phyloP scores from a whole-genome alignment of 495 filamentous ascomycete species.

The Penicillium goetzii region DNA sequence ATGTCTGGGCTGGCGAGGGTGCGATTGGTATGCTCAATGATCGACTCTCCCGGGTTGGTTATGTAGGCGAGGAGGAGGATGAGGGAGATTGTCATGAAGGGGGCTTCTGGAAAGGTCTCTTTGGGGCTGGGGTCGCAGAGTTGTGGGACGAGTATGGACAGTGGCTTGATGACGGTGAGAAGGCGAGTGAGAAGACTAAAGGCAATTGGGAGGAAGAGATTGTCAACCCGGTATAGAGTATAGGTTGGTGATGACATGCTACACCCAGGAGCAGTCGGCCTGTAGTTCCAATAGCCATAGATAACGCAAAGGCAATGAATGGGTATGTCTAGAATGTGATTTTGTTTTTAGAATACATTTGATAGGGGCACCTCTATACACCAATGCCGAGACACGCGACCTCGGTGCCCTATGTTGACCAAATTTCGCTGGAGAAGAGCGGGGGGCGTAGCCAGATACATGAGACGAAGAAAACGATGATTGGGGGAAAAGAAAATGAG shows the following conservation, averaged over 20 bases:
- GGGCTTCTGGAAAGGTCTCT: constrained; percentile 71
- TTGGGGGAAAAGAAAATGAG: constrained; percentile 25
- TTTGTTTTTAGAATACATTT: constrained; percentile 35
- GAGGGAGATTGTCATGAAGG: constrained; percentile 52
- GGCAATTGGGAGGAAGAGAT: constrained; percentile 41
- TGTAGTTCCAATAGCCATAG: neutral
- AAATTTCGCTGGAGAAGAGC: constrained; percentile 23
- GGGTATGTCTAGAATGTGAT: constrained; percentile 19
- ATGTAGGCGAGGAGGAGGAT: constrained; percentile 39
- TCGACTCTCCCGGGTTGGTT: constrained; percentile 57
- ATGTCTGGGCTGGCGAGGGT: constrained; percentile 73
- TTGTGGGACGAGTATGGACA: constrained; percentile 75
- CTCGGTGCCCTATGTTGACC: constrained; percentile 23
- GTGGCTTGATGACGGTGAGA: constrained; percentile 36
- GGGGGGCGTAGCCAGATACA: constrained; percentile 20
- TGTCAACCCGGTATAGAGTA: constrained; percentile 18
- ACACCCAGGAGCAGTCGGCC: neutral
- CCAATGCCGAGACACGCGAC: constrained; percentile 18
- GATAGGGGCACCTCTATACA: constrained; percentile 33
- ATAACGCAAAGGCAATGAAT: neutral
- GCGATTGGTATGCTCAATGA: constrained; percentile 78
- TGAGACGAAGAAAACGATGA: constrained; percentile 21
- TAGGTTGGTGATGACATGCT: neutral
- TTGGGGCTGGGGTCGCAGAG: constrained; percentile 64
- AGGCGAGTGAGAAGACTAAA: constrained; percentile 3